A percentile compares a stretch with the other conserved stretches of the same genome.
Evolutionary conservation across 2,329 filamentous ascomycete species (phyloP).

Genomic region (Arthrobotrys pseudoclavata): DNA sequence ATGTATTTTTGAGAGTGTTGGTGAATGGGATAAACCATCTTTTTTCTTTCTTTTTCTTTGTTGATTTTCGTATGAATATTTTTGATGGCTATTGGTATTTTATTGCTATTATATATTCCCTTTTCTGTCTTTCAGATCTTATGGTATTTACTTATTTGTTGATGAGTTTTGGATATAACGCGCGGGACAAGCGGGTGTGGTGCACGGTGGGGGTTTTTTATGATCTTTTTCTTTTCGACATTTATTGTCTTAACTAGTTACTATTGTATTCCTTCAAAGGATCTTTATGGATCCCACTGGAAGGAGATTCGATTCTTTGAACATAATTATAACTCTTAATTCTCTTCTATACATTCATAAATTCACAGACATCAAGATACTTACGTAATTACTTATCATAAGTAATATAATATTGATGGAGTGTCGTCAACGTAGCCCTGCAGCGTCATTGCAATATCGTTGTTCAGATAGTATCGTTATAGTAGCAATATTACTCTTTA

Average conservation of each 20-base stretch:
- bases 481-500: too few relatives aligned
- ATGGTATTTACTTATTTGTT: neutral
- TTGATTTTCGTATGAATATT: conserved; percentile 7
- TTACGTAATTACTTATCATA: too few relatives aligned
- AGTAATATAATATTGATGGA: too few relatives aligned
- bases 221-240: neutral
- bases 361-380: too few relatives aligned
- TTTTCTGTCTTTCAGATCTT: neutral
- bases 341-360: too few relatives aligned
- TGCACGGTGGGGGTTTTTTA: conserved; percentile 15
- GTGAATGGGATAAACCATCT: conserved; percentile 37
- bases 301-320: too few relatives aligned
- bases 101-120: neutral
- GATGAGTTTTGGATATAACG: conserved; percentile 18
- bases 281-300: too few relatives aligned
- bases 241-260: neutral
- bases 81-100: neutral
- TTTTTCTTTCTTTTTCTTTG: conserved; percentile 2
- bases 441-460: too few relatives aligned
- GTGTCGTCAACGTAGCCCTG: too few relatives aligned
- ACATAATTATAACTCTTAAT: too few relatives aligned
- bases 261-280: neutral
- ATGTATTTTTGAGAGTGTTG: neutral
- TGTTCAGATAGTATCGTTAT: too few relatives aligned
- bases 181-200: conserved; percentile 9